Base-by-base conservation (phyloP, 2,329 filamentous ascomycete species). In the Sporothrix euskadiensis region DNA sequence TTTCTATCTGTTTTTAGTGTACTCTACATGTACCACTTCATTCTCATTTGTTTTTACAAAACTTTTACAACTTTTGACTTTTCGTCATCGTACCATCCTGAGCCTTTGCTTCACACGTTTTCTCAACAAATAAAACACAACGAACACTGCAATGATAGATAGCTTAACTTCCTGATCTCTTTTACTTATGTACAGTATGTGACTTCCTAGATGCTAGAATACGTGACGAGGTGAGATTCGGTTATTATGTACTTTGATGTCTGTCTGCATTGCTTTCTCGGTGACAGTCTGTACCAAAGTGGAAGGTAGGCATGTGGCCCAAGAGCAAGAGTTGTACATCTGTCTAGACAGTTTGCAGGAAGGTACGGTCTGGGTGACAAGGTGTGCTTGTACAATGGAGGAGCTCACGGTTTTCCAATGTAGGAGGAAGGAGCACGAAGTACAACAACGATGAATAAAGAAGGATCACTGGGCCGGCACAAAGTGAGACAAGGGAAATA, bases 401-500 rank as follows among this genome's bases (percentile, higher is more conserved):
- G 2, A 66, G 26, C 39, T 66, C 41, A 14, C 61, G 22, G 61
- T 47, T 0, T 39, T 9, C 19, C 10, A 22, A 47, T 10, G 22
- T 30, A 14, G n/a, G 52, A 47, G 39, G 61, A 66, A 66, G 39
- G 39, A 47, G 26, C 39, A 5, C 39, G 44, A 35, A 35, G 35
- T 35, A 52, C 16, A 19, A 52, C n/a, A 52, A 52, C 6, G 19
- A 52, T 16, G 41, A 41, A 63, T 19, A 19, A 47, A 22, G 61
- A 66, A 66, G 39, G 39, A 30, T 44, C 39, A 12, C 39, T 44
- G 35, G 12, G 22, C 22, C 61, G 22, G 39, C 12, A 66, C 61
- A 4, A 47, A 47, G 39, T 66, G 61, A 66, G 59, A 26, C 59
- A 41, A 26, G 41, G 59, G 39, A n/a, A 65, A 54, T 54, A 54